Percentiles rank a stretch among this genome's conserved stretches.
These are phyloP conservation scores for Hymenoscyphus occultus DNA, from an alignment of 2,329 filamentous ascomycete species.

Conservation along the genomic window DNA sequence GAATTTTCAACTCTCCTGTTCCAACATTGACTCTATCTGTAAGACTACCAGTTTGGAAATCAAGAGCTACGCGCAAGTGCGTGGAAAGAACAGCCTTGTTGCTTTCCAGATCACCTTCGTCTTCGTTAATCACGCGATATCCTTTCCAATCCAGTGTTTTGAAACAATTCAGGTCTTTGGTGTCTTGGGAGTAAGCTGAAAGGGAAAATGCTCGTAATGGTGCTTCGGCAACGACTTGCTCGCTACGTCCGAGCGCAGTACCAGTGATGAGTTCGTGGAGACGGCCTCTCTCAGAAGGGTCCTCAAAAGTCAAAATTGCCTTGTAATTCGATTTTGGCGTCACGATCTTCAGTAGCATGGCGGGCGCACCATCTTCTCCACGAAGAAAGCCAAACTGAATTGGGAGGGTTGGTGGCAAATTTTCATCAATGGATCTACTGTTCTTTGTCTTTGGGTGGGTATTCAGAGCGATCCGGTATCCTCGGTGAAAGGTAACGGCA, in stretches of 20 bases:
- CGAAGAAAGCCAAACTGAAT: slow-evolving; percentile 76
- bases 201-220: slow-evolving; percentile 64
- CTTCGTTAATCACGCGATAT: slow-evolving; percentile 69
- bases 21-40: slow-evolving; percentile 82
- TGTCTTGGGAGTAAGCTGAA: slow-evolving; percentile 49
- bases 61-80: slow-evolving; percentile 69
- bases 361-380: slow-evolving; percentile 65
- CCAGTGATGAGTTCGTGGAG: slow-evolving; percentile 74
- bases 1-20: slow-evolving; percentile 68
- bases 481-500: slow-evolving; percentile 69
- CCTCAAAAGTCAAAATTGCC: slow-evolving; percentile 74
- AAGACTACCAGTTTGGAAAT: slow-evolving; percentile 72
- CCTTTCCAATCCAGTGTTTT: slow-evolving; percentile 58
- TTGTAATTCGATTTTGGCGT: slow-evolving; percentile 46
- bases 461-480: slow-evolving; percentile 74
- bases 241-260: slow-evolving; percentile 63
- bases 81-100: slow-evolving; percentile 73
- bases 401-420: slow-evolving; percentile 61
- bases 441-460: slow-evolving; percentile 76
- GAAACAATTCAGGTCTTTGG: slow-evolving; percentile 20
- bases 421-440: slow-evolving; percentile 71
- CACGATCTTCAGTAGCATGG: slow-evolving; percentile 62
- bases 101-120: slow-evolving; percentile 53
- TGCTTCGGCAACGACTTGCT: slow-evolving; percentile 69
- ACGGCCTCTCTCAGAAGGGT: slow-evolving; percentile 65